Base-by-base conservation (phyloP, 1,139 yeast genomes). In the Saccharomyces hybrid region DNA sequence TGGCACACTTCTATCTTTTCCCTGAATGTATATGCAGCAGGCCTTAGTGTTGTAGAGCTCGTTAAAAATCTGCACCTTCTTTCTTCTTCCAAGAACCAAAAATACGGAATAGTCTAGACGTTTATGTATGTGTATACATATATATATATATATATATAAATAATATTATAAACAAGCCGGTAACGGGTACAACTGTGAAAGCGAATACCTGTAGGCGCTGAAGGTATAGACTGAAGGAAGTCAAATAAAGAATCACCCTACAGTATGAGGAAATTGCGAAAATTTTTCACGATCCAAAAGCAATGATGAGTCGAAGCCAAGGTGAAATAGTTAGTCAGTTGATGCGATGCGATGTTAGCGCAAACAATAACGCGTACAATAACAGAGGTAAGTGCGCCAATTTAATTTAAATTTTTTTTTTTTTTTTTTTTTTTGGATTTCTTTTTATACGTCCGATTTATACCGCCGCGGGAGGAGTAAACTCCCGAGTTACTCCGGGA, bases 281-380 rank as follows among this genome's bases (percentile, higher is more conserved):
- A 38, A 38, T 38, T 38, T 38, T 38, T 38, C 44, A 38, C 26
- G 24, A 38, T 16, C 2, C 11, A 38, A 38, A 38, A 24, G 24
- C 42, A 21, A 34, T 38, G 44, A 38, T 38, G 44, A 38, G 44
- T 38, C 44, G 44, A 38, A 38, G n/a, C 44, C 24, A 16, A 38
- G 26, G 44, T 21, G 26, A 38, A 21, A 14, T 24, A 38, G 24
- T 38, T 21, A 38, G 44, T 38, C 44, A 38, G 44, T 11, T 38
- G 44, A 38, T 38, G 44, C 44, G 44, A 38, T 38, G 44, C 24
- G 44, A 38, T 38, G 44, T 38, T 38, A 38, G 44, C 24, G 24
- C 44, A 38, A 38, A 38, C 44, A 38, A 38, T 38, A 38, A 38
- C 44, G 44, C 44, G 44, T 38, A 38, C 44, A 11, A 38, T 38